Conservation (phyloP, 2,329 filamentous ascomycete genomes). For the Venturia aucupariae region DNA sequence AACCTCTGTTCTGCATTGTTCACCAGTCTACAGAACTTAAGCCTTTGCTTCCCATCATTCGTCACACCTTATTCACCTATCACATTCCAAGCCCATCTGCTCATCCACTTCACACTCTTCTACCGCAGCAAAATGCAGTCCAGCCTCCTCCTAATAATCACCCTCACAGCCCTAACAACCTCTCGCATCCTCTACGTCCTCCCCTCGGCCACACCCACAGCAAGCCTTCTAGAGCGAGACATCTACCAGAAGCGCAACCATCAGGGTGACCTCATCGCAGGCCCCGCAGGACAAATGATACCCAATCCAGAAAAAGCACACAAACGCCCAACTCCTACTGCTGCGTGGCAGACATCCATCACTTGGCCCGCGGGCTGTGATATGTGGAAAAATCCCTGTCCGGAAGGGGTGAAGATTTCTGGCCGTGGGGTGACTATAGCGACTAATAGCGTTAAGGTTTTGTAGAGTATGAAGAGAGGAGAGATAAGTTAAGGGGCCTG, state of each 20-base stretch:
- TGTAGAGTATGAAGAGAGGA: not conserved
- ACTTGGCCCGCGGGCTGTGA: conserved; percentile 14
- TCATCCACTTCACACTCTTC: not conserved
- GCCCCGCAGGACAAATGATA: not conserved
- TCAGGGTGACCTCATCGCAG: not conserved
- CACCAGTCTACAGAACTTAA: not conserved
- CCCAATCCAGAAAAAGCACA: not conserved
- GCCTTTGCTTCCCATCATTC: not conserved
- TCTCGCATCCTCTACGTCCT: not conserved
- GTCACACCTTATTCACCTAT: not conserved
- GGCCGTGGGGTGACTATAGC: not conserved
- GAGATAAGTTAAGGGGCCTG: too few relatives aligned
- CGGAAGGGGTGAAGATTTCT: conserved; percentile 7
- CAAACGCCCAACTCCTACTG: not conserved
- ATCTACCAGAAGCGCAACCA: not conserved
- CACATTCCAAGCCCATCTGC: not conserved
- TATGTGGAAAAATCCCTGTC: conserved; percentile 10
- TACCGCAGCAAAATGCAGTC: not conserved
- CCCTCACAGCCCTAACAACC: not conserved
- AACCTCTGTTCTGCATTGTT: not conserved
- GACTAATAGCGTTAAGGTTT: not conserved
- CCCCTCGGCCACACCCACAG: not conserved
- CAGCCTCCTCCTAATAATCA: not conserved
- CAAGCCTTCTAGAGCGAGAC: not conserved
- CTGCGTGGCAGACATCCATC: conserved; percentile 1